Evolutionary conservation across 441 rosid species (phyloP).

Genomic region (Isatis lusitanica): DNA sequence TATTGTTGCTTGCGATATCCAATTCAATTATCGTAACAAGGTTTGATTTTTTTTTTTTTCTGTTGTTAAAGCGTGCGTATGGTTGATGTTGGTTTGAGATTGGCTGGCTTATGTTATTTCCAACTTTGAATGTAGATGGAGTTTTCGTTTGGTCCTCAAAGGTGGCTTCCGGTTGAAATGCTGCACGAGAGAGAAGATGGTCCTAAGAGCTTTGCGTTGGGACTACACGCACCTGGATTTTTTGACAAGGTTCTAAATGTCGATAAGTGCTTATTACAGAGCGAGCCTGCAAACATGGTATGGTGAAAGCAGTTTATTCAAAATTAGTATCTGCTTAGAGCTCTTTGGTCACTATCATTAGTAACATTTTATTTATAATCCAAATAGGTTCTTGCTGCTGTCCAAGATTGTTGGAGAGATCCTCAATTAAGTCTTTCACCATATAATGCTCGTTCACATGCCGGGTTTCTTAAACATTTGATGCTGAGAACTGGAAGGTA

Average conservation of each 20-base stretch:
- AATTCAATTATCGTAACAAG: conserved; percentile 87
- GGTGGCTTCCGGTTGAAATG: conserved; percentile 72
- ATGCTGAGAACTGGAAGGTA: conserved; percentile 97
- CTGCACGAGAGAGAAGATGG: conserved; percentile 57
- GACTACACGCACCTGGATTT: conserved; percentile 88
- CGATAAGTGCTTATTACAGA: conserved; percentile 77
- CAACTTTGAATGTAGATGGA: conserved; percentile 64
- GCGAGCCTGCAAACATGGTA: conserved; percentile 85
- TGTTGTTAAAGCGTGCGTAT: not conserved
- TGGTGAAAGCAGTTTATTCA: conserved; percentile 15
- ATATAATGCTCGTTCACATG: conserved; percentile 74
- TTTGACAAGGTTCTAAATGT: conserved; percentile 86
- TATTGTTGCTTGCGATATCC: conserved; percentile 77
- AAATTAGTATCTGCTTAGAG: not conserved
- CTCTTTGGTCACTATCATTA: not conserved
- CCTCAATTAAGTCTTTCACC: conserved; percentile 73
- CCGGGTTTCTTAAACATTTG: conserved; percentile 91
- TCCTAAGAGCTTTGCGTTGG: conserved; percentile 58
- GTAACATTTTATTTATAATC: not conserved
- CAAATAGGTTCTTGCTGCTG: conserved; percentile 69
- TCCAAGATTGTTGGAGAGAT: conserved; percentile 90
- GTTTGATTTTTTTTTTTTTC: conserved; percentile 30
- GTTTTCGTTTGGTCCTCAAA: conserved; percentile 79
- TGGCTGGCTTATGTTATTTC: not conserved
- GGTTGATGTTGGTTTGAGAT: conserved; percentile 16